Percentiles rank a stretch among this genome's conserved stretches.
These are phyloP conservation scores for Rhizopus sp. DNA, from an alignment of 371 early-diverging fungal genomes.

Conservation along the genomic window DNA sequence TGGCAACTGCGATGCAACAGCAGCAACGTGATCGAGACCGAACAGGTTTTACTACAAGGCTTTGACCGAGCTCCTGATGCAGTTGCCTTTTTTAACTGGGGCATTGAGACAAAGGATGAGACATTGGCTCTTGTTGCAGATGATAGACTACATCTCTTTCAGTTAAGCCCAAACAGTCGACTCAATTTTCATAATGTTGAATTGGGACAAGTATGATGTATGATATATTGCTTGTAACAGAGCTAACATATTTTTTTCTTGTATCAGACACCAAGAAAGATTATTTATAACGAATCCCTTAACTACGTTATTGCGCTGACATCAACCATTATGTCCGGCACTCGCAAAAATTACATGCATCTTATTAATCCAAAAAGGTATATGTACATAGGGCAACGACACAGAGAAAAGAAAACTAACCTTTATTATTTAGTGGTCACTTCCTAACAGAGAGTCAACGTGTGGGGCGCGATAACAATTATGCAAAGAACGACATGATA, in stretches of 20 bases:
- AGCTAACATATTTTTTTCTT: background rate
- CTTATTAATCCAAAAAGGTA: conserved; percentile 24
- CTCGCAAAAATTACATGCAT: conserved; percentile 17
- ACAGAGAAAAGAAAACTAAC: background rate
- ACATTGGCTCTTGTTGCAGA: conserved; percentile 26
- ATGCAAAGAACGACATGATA: conserved; percentile 22
- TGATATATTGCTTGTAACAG: background rate
- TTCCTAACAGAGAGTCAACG: conserved; percentile 15
- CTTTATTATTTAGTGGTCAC: conserved; percentile 17
- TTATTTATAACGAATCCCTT: conserved; percentile 16
- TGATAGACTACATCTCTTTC: conserved; percentile 21
- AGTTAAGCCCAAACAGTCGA: conserved; percentile 4
- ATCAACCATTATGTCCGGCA: conserved; percentile 5
- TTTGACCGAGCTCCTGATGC: conserved; percentile 15
- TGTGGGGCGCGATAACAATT: conserved; percentile 10
- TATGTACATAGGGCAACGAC: background rate
- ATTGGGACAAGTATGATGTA: conserved; percentile 27
- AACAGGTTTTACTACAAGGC: conserved; percentile 18
- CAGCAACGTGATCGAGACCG: conserved; percentile 15
- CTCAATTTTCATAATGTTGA: conserved; percentile 18
- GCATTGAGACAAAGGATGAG: conserved; percentile 2
- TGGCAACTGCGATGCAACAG: conserved; percentile 26
- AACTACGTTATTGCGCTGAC: conserved; percentile 21
- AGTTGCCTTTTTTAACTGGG: conserved; percentile 17
- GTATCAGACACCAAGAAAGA: conserved; percentile 26